Conservation (phyloP, 1,284 basidiomycete genomes). For the Bjerkandera adusta region DNA sequence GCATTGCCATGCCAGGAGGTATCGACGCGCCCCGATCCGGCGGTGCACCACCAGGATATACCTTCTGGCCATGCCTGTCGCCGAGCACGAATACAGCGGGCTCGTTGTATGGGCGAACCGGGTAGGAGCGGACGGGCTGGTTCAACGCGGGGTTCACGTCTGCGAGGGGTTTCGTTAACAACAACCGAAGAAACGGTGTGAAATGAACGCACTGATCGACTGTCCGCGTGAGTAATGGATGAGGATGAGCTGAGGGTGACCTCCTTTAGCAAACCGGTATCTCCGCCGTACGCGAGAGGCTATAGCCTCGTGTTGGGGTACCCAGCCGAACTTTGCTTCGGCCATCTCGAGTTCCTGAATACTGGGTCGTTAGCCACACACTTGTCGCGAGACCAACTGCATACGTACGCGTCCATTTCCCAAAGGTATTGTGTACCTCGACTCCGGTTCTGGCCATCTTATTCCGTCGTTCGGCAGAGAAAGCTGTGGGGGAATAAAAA, state of each 20-base stretch:
- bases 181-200: slow-evolving; percentile 12
- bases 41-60: slow-evolving; percentile 33
- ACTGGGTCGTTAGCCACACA: not conserved
- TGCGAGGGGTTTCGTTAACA: too few species aligned
- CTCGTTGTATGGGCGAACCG: slow-evolving; percentile 61
- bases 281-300: slow-evolving; percentile 67
- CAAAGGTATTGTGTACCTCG: slow-evolving; percentile 49
- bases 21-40: slow-evolving; percentile 7
- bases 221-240: slow-evolving; percentile 71
- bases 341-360: slow-evolving; percentile 68
- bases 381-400: not conserved
- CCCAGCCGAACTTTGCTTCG: slow-evolving; percentile 71
- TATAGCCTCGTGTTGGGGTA: slow-evolving; percentile 57
- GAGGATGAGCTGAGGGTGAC: slow-evolving; percentile 63
- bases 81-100: slow-evolving; percentile 65
- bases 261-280: slow-evolving; percentile 68
- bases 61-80: slow-evolving; percentile 66
- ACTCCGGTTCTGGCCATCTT: slow-evolving; percentile 68
- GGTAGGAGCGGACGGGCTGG: slow-evolving; percentile 65
- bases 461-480: slow-evolving; percentile 70
- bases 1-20: slow-evolving; percentile 15
- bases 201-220: slow-evolving; percentile 47
- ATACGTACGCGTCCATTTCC: slow-evolving; percentile 47
- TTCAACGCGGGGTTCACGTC: slow-evolving; percentile 56
- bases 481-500: slow-evolving; percentile 54